phyloP scores from a whole-genome alignment of 768 basidiomycete genomes.

The Boletus rex-veris region DNA sequence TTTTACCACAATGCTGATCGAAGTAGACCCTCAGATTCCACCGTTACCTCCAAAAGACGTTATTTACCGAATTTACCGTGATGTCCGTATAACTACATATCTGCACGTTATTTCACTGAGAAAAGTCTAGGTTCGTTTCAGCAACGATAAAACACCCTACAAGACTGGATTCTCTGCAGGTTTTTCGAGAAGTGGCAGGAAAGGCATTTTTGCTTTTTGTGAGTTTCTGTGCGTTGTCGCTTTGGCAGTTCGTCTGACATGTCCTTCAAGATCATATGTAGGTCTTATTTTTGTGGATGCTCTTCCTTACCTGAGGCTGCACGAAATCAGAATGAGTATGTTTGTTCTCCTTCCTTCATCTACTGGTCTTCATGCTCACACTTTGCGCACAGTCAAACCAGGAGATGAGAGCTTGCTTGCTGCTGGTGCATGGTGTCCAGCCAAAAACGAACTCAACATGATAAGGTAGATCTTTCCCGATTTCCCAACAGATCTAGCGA shows the following conservation, averaged over 20 bases:
- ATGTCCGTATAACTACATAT: conserved; percentile 41
- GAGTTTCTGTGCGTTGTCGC: conserved; percentile 29
- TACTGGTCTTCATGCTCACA: not conserved
- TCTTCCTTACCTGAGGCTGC: not conserved
- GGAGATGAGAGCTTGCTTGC: conserved; percentile 71
- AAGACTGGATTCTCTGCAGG: conserved; percentile 78
- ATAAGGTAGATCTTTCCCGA: conserved; percentile 51
- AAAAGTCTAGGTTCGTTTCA: conserved; percentile 68
- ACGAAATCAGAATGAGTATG: conserved; percentile 21
- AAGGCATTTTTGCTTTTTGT: conserved; percentile 88
- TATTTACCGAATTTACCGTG: conserved; percentile 89
- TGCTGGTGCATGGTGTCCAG: conserved; percentile 77
- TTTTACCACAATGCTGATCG: conserved; percentile 63
- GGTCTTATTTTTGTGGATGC: not conserved
- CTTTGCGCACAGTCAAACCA: conserved; percentile 49
- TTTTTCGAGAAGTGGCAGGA: conserved; percentile 85
- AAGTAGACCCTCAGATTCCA: conserved; percentile 81
- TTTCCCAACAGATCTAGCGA: not conserved
- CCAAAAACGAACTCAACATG: conserved; percentile 71
- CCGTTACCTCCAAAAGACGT: conserved; percentile 88
- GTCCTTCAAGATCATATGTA: conserved; percentile 23
- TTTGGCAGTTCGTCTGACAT: conserved; percentile 1
- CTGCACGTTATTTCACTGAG: conserved; percentile 5
- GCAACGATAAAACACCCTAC: conserved; percentile 95
- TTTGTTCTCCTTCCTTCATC: not conserved